These are phyloP conservation scores for Apiotrichum montevideense DNA, from an alignment of 1,284 basidiomycete genomes.

Conservation along the genomic window DNA sequence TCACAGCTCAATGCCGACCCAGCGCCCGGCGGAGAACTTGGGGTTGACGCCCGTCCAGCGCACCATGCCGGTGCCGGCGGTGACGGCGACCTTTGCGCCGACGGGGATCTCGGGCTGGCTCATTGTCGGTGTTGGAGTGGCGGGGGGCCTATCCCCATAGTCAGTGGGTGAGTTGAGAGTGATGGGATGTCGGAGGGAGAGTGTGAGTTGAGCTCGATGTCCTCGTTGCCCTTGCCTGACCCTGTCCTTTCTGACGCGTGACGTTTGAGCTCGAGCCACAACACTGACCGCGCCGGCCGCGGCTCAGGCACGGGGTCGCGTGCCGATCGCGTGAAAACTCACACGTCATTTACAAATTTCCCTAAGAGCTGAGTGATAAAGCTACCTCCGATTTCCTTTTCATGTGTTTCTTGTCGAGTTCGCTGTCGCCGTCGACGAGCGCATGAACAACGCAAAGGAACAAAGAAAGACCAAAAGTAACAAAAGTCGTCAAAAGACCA, in stretches of 20 bases:
- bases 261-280: too few relatives aligned
- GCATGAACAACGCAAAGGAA: not conserved
- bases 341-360: too few relatives aligned
- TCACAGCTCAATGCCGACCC: constrained; percentile 87
- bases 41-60: constrained; percentile 78
- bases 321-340: too few relatives aligned
- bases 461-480: not conserved
- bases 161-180: not conserved
- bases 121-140: constrained; percentile 17
- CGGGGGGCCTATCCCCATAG: not conserved
- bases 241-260: too few relatives aligned
- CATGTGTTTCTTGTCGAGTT: not conserved
- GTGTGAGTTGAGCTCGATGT: too few relatives aligned
- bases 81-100: constrained; percentile 57
- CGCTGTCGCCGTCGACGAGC: too few relatives aligned
- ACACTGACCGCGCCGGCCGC: too few relatives aligned
- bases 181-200: too few relatives aligned
- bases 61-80: constrained; percentile 74
- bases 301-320: too few relatives aligned
- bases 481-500: not conserved
- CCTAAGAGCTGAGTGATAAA: not conserved
- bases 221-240: too few relatives aligned
- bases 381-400: not conserved
- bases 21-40: constrained; percentile 79
- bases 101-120: constrained; percentile 36